Conservation (phyloP, 129 eudicot genomes). For the Tanacetum coccineum region DNA sequence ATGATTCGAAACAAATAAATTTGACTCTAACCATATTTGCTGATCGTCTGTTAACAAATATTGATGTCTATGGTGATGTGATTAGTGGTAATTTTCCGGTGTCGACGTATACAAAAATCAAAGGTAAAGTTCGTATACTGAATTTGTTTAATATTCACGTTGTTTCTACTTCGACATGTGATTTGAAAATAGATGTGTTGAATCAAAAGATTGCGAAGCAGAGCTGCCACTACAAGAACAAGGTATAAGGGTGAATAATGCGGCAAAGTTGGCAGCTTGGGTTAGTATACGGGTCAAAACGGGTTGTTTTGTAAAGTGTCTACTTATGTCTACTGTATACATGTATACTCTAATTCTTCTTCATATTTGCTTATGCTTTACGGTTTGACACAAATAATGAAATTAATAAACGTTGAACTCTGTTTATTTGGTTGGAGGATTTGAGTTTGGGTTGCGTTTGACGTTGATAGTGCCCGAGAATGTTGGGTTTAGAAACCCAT, state of each 20-base stretch:
- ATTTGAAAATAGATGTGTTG: slow-evolving; percentile 32
- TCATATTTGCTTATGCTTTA: too few species aligned
- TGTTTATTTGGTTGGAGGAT: too few species aligned
- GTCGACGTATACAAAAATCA: slow-evolving; percentile 36
- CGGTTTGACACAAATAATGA: too few species aligned
- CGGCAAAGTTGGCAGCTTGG: too few species aligned
- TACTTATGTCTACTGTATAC: too few species aligned
- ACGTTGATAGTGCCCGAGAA: too few species aligned
- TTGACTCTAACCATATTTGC: slow-evolving; percentile 61
- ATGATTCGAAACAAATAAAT: slow-evolving; percentile 34
- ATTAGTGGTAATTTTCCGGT: slow-evolving; percentile 52
- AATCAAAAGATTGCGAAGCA: slow-evolving; percentile 25
- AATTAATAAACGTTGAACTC: too few species aligned
- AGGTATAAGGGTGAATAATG: slow-evolving; percentile 10
- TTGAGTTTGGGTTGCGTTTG: too few species aligned
- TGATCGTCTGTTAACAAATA: slow-evolving; percentile 48
- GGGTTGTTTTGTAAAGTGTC: too few species aligned
- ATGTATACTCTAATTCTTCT: too few species aligned
- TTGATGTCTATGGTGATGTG: slow-evolving; percentile 46
- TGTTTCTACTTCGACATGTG: slow-evolving; percentile 50
- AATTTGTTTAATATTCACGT: slow-evolving; percentile 47
- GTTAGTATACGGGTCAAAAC: too few species aligned
- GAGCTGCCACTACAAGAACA: slow-evolving; percentile 58
- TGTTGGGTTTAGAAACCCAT: too few species aligned
- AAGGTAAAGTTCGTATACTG: slow-evolving; percentile 50